These are phyloP conservation scores for Penicillium sp. DNA, from an alignment of 2,329 filamentous ascomycete genomes.

Conservation along the genomic window DNA sequence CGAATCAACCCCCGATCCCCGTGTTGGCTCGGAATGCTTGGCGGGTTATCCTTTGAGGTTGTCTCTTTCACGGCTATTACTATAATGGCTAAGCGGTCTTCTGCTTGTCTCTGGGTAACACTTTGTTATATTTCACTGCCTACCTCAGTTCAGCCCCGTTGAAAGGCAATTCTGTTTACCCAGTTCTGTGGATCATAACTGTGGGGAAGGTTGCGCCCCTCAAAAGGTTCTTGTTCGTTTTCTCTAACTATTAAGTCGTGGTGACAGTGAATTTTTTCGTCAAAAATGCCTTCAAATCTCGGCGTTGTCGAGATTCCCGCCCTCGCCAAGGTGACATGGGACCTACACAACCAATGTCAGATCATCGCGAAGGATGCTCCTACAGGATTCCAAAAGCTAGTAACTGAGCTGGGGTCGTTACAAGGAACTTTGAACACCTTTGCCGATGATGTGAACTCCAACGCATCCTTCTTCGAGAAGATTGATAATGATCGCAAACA, in stretches of 20 bases:
- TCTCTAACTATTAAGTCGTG: no score
- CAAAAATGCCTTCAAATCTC: slow-evolving; percentile 25
- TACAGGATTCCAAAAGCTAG: slow-evolving; percentile 31
- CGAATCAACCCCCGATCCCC: not conserved
- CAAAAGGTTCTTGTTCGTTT: not conserved
- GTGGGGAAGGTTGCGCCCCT: not conserved
- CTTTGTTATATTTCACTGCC: slow-evolving; percentile 1
- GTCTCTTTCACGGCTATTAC: not conserved
- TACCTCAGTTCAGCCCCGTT: not conserved
- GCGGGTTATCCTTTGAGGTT: not conserved
- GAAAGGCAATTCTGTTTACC: not conserved
- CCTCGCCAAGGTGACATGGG: slow-evolving; percentile 29
- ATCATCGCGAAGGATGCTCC: slow-evolving; percentile 29
- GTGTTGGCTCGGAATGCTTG: not conserved
- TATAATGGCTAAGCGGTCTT: not conserved
- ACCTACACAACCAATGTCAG: slow-evolving; percentile 31
- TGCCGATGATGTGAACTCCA: slow-evolving; percentile 27
- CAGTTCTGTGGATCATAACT: not conserved
- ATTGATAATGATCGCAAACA: slow-evolving; percentile 25
- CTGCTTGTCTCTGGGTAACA: not conserved
- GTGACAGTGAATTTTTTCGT: not conserved
- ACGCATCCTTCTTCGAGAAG: slow-evolving; percentile 23
- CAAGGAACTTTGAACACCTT: slow-evolving; percentile 27
- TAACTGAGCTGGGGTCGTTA: slow-evolving; percentile 30
- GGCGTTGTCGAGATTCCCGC: slow-evolving; percentile 25